Base-by-base conservation (phyloP, 2,329 filamentous ascomycete species). In the Beauveria bassiana region DNA sequence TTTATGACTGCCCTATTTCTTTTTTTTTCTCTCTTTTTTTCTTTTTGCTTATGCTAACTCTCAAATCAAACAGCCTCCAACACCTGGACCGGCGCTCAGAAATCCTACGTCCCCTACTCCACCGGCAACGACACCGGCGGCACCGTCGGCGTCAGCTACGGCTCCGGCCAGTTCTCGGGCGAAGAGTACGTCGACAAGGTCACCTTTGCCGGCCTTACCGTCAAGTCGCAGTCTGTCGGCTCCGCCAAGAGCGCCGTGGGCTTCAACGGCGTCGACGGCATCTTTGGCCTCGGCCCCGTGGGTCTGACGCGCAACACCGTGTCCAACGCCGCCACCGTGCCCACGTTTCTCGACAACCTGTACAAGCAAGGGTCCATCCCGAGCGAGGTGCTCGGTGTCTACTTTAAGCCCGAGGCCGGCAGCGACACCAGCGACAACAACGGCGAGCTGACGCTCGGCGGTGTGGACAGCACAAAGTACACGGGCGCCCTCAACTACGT, bases 131-230 rank as follows among this genome's bases (percentile, higher is more conserved):
- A 64, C 61, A 69, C 67, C 1, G 68, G 68, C 38, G 61, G 59
- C 55, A 12, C 61, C 3, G 66, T 70, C 62, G 63, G 56, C 5
- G 67, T 70, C 53, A 64, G 59, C 63, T 70, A 70, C 64, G 68
- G 68, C 40, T 68, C 66, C 40, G 68, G 66, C 46, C 66, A 65
- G 4, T 70, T 70, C 65, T 66, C 64, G 47, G 68, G 68, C 40
- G 65, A 53, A 3, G 67, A 68, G 62, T 70, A 70, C 61, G 68
- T 63, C 46, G 70, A 72, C 63, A 66, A 57, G 20, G 68, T 72
- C 59, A 70, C 62, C 62, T 72, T 72, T 47, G 67, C 66, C 31
- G 70, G 70, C 31, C 68, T 72, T 28, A 70, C 68, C 6, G 67
- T 61, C 28, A 38, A 31, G 26, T 38, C 47, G 31, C 61, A 62